Evolutionary conservation across 768 basidiomycete genomes (phyloP).

Genomic region (Rubroboletus satanas): DNA sequence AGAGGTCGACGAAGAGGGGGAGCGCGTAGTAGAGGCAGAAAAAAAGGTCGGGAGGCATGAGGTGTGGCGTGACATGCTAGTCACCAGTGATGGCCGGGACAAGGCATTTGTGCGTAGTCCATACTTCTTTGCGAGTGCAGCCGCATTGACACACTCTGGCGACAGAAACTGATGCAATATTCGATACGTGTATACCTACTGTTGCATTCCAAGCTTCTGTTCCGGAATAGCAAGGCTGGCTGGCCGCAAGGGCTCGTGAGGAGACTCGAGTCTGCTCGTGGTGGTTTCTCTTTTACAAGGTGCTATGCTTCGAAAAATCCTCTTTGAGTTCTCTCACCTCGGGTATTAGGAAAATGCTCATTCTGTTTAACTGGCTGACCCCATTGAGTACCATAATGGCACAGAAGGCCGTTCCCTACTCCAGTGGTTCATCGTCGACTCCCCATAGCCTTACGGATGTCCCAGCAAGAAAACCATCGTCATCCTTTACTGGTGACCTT

Average conservation of each 20-base stretch:
- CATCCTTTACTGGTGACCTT: conserved; percentile 18
- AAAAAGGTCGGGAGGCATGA: conserved; percentile 56
- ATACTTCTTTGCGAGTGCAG: not conserved
- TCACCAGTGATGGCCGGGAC: conserved; percentile 76
- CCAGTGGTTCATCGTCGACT: conserved; percentile 26
- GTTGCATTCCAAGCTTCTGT: conserved; percentile 56
- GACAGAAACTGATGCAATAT: conserved; percentile 85
- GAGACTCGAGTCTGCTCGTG: conserved; percentile 50
- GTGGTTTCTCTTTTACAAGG: conserved; percentile 76
- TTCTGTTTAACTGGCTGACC: conserved; percentile 82
- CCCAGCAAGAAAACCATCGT: conserved; percentile 1
- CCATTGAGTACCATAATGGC: conserved; percentile 69
- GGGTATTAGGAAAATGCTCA: conserved; percentile 61
- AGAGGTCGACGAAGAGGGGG: conserved; percentile 50
- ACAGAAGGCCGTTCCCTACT: conserved; percentile 64
- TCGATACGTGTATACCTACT: conserved; percentile 69
- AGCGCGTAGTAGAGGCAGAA: conserved; percentile 40
- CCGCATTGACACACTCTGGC: not conserved
- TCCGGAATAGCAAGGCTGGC: conserved; percentile 39
- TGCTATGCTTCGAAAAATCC: conserved; percentile 26
- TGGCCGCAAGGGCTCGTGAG: conserved; percentile 58
- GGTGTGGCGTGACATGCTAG: conserved; percentile 76
- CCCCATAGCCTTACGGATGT: conserved; percentile 22
- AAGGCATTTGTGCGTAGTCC: conserved; percentile 70
- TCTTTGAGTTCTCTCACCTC: conserved; percentile 1